Conservation (phyloP, 208 protist species). For the Herpetomonas tarakana region DNA sequence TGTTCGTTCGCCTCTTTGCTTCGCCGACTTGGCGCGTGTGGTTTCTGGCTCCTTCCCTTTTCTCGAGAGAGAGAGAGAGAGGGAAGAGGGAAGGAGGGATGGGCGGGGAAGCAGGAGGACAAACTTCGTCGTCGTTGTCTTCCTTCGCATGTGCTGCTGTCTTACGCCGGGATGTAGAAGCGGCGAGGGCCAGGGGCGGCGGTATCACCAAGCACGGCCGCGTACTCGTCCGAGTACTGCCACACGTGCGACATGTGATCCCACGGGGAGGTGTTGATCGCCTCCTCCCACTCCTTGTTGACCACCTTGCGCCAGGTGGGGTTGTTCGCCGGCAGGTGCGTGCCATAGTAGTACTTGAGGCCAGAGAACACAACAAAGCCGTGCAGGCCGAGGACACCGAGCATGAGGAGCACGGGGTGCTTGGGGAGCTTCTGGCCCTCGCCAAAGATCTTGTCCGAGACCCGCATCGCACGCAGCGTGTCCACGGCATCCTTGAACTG, state of each 20-base stretch:
- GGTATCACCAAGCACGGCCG: constrained; percentile 58
- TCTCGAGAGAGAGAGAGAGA: too few species aligned
- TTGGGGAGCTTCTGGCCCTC: constrained; percentile 75
- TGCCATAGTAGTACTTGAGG: constrained; percentile 74
- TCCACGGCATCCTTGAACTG: constrained; percentile 86
- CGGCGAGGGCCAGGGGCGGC: constrained; percentile 48
- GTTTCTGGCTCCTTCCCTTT: too few species aligned
- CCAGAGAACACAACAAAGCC: constrained; percentile 37
- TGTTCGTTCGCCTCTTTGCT: too few species aligned
- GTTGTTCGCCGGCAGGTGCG: constrained; percentile 76
- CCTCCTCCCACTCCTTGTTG: constrained; percentile 92
- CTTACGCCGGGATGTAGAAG: constrained; percentile 82
- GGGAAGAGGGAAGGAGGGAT: too few species aligned
- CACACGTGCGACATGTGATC: constrained; percentile 90
- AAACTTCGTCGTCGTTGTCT: too few species aligned
- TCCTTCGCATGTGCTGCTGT: too few species aligned
- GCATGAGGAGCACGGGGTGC: constrained; percentile 42
- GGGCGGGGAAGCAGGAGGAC: too few species aligned
- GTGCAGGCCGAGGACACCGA: constrained; percentile 32
- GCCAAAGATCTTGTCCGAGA: constrained; percentile 84
- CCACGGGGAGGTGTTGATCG: constrained; percentile 88
- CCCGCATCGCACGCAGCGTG: constrained; percentile 69
- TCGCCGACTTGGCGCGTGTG: too few species aligned
- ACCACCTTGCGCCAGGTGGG: constrained; percentile 87
- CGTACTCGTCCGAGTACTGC: constrained; percentile 85